Percentiles rank a stretch among this genome's conserved stretches.
Conservation (phyloP, 2,329 filamentous ascomycete species). For the Stagonosporopsis tanaceti region DNA sequence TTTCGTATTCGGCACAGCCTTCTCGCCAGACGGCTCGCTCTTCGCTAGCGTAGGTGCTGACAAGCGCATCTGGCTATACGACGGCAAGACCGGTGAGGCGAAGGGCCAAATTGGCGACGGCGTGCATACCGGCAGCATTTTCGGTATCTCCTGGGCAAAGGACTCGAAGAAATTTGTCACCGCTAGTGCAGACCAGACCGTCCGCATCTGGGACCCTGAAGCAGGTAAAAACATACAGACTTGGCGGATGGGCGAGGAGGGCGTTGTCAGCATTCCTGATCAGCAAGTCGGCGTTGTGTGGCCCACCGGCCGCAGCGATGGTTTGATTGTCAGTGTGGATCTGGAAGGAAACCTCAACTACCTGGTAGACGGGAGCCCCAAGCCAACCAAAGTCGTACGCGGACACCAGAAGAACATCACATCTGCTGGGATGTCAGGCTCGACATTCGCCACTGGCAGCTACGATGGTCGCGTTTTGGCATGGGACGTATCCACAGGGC, state of each 20-base stretch:
- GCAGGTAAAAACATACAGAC: conserved; percentile 77
- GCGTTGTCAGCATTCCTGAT: conserved; percentile 73
- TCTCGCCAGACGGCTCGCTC: conserved; percentile 83
- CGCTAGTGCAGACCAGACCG: conserved; percentile 91
- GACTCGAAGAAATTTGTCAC: conserved; percentile 90
- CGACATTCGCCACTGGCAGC: conserved; percentile 85
- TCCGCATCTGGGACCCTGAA: conserved; percentile 92
- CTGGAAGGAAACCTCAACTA: conserved; percentile 92
- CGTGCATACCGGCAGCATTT: conserved; percentile 92
- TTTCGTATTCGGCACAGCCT: conserved; percentile 86
- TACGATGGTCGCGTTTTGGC: conserved; percentile 87
- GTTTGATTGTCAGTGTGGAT: conserved; percentile 87
- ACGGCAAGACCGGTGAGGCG: conserved; percentile 92
- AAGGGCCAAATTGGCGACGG: conserved; percentile 79
- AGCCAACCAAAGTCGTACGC: conserved; percentile 75
- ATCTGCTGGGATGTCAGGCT: conserved; percentile 68
- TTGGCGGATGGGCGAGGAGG: conserved; percentile 84
- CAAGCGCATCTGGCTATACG: conserved; percentile 89
- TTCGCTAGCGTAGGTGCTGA: conserved; percentile 94
- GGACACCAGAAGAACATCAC: conserved; percentile 95
- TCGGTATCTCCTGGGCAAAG: conserved; percentile 86
- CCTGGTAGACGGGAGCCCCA: conserved; percentile 73
- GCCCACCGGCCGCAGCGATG: conserved; percentile 82
- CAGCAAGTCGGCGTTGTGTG: conserved; percentile 96
- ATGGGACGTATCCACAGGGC: conserved; percentile 79